Base-by-base conservation (phyloP, 805 yeast genomes). In the Ogataea corticis region DNA sequence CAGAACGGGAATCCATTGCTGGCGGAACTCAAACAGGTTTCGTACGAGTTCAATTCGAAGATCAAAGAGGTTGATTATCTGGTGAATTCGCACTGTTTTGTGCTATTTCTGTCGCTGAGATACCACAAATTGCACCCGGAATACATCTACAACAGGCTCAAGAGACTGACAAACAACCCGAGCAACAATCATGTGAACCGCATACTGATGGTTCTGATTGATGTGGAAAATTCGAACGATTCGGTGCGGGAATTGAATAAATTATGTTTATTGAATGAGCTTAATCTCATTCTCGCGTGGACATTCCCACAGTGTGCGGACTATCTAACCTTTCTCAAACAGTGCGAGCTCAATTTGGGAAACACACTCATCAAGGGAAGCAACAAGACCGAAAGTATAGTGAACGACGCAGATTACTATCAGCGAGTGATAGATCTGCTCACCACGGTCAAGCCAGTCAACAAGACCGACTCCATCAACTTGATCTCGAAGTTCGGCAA, bases 91-190 rank as follows among this genome's bases (percentile, higher is more conserved):
- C 65, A 76, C 61, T 63, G 79, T 60, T 76, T 76, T 45, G 75
- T 84, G 1, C 55, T 87, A 0, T 85, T 85, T 52, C 68, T 87
- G 3, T 80, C 88, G 1, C 62, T 87, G 38, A 82, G 83, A 41
- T 87, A 86, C 59, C 89, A 85, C 58, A 85, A 85, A 61, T 66
- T 87, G 32, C 85, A 83, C 52, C 89, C 91, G 0, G 92, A 85
- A 54, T 86, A 87, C 55, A 73, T 87, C 3, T 76, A 78, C 65
- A 78, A 77, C 49, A 70, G 85, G 48, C 71, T 83, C 62, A 70
- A 65, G 36, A 65, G 54, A 43, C 47, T 68, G 19, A 46, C 59
- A 3, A 52, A 58, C 42, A 59, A 51, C 16, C 49, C 54, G 12
- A 48, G 42, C 11, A 47, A 52, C n/a, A 40, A 36, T n/a, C 48